Percentiles rank a stretch among this genome's conserved stretches.
phyloP scores from a whole-genome alignment of 2,329 filamentous ascomycete genomes.

The Biscogniauxia sp. region DNA sequence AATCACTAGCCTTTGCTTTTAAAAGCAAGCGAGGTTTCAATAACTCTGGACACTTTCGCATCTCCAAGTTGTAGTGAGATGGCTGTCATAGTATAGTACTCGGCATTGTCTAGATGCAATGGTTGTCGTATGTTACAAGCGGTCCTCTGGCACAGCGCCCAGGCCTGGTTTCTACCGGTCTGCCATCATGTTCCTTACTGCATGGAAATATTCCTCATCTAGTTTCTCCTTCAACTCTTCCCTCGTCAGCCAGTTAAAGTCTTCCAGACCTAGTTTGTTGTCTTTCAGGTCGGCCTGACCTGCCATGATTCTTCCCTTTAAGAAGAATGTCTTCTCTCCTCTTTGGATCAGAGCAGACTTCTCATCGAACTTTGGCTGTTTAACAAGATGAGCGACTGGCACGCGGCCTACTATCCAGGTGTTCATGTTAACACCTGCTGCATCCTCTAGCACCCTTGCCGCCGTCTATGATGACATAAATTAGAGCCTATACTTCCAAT shows the following conservation, averaged over 20 bases:
- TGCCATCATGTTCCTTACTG: constrained; percentile 79
- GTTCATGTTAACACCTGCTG: constrained; percentile 94
- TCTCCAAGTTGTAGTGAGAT: background rate
- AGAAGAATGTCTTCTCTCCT: constrained; percentile 88
- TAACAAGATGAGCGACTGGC: constrained; percentile 77
- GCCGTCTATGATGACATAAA: constrained; percentile 61
- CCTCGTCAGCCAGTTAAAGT: constrained; percentile 91
- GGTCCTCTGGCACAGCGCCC: constrained; percentile 7
- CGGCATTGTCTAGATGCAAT: constrained; percentile 28
- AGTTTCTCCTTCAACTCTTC: constrained; percentile 77
- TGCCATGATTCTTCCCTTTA: constrained; percentile 95
- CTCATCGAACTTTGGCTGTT: constrained; percentile 46
- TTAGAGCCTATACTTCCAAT: constrained; percentile 1
- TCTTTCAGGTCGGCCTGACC: constrained; percentile 80
- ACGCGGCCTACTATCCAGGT: constrained; percentile 94
- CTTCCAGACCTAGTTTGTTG: constrained; percentile 70
- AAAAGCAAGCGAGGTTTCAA: background rate
- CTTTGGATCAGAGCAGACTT: constrained; percentile 43
- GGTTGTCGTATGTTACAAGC: constrained; percentile 16
- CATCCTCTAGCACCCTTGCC: constrained; percentile 70
- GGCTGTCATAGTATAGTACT: constrained; percentile 21
- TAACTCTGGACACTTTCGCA: background rate
- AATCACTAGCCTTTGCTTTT: background rate
- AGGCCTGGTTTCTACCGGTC: constrained; percentile 56
- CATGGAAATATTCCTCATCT: constrained; percentile 65